These are phyloP conservation scores for Helicostylum pulchrum DNA, from an alignment of 192 early-diverging fungal genomes.

Conservation along the genomic window DNA sequence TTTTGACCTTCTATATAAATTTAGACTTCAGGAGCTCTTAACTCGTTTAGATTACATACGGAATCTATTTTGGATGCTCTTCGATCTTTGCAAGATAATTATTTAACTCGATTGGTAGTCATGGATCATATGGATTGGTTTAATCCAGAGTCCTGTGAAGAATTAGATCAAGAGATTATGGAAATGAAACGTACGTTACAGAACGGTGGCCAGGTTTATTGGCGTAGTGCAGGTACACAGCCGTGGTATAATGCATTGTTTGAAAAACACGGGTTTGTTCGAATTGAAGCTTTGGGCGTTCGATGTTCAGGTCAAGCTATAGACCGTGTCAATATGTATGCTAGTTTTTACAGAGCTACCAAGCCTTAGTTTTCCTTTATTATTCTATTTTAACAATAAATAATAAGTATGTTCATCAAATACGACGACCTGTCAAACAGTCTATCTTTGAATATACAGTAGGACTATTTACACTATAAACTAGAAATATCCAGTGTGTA, in stretches of 20 bases:
- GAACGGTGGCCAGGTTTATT: slow-evolving; percentile 68
- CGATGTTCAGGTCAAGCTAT: slow-evolving; percentile 61
- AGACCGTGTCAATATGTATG: slow-evolving; percentile 87
- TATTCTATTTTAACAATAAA: no score
- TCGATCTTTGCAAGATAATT: slow-evolving; percentile 51
- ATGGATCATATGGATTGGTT: slow-evolving; percentile 95
- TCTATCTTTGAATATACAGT: no score
- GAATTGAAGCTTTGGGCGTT: slow-evolving; percentile 63
- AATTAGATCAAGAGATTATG: slow-evolving; percentile 67
- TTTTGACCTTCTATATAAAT: no score
- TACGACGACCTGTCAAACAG: no score
- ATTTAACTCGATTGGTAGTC: slow-evolving; percentile 70
- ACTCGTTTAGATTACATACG: slow-evolving; percentile 78
- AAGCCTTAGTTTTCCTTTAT: not conserved
- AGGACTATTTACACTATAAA: no score
- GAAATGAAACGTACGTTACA: slow-evolving; percentile 59
- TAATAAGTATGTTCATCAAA: no score
- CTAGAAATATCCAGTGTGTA: no score
- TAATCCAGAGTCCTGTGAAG: slow-evolving; percentile 37
- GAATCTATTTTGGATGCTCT: slow-evolving; percentile 73
- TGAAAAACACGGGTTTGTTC: slow-evolving; percentile 61
- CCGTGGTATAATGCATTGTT: slow-evolving; percentile 83
- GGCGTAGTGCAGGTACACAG: slow-evolving; percentile 74
- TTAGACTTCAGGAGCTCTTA: slow-evolving; percentile 23
- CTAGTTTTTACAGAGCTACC: slow-evolving; percentile 58